Base-by-base conservation (phyloP, 225 moss, liverwort and hornwort genomes). In the Physcomitrium patens region DNA sequence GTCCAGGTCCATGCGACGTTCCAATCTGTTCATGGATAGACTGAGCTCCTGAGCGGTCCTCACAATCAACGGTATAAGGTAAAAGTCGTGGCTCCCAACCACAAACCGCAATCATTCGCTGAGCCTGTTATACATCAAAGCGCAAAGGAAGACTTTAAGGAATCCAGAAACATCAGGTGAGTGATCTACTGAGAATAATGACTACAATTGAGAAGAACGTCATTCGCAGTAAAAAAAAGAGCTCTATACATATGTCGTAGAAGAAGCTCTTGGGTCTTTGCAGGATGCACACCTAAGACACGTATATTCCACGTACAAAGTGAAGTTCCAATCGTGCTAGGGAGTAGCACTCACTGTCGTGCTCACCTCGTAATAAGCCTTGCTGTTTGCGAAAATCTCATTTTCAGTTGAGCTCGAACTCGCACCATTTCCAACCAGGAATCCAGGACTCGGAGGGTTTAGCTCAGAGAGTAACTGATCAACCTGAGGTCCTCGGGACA, bases 81-180 rank as follows among this genome's bases (percentile, higher is more conserved):
- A 99, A 76, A 19, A 89, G 78, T 57, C 99, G 87, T 60, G 93
- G 90, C 66, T 99, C 99, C 99, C 99, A 99, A 70, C 99, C 99
- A 82, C 99, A 99, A 54, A 99, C 55, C 23, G 93, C 89, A 63
- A 95, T 95, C 64, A 93, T 57, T 73, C 93, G 89, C 79, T 99
- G 95, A 55, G 90, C 84, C 89, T 93, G 86, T 80, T 76, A 63
- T 52, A 65, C 68, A 81, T 26, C 60, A 19, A 48, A 68, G 27
- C 76, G 26, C 72, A 73, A 70, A 16, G 47, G 15, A 69, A 7
- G 51, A 63, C 27, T 63, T 81, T 47, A 85, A 68, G 26, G 76
- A 72, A 48, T 22, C 9, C 27, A 63, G 23, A 78, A 3, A 56
- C 41, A 67, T 68, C 43, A 20, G 19, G 61, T 67, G 22, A 23